These are phyloP conservation scores for Trichosporon sp. DNA, from an alignment of 1,284 basidiomycete species.

Conservation along the genomic window DNA sequence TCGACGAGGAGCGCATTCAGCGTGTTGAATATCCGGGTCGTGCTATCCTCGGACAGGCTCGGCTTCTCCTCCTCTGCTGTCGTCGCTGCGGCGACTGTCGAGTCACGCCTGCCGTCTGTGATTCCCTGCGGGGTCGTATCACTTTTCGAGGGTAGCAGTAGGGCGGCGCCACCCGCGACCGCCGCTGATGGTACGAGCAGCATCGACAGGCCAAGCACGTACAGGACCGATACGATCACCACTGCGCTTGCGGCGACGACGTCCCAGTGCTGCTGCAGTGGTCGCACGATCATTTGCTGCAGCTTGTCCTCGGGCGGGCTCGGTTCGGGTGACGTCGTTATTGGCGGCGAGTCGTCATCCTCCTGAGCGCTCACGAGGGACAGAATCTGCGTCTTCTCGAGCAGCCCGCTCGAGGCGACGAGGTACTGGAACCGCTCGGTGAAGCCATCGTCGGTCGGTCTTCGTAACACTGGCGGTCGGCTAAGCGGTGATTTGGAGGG, in stretches of 20 bases:
- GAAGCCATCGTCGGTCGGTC: constrained; percentile 21
- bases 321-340: background rate
- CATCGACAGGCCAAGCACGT: constrained; percentile 1
- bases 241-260: background rate
- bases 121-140: background rate
- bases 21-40: constrained; percentile 4
- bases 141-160: constrained; percentile 6
- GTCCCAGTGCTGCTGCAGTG: background rate
- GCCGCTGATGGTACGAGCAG: constrained; percentile 7
- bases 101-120: background rate
- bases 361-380: background rate
- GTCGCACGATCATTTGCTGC: background rate
- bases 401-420: constrained; percentile 36
- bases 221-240: background rate
- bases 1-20: constrained; percentile 20
- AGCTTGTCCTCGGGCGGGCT: too few species aligned
- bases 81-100: background rate
- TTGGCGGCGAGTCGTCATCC: background rate
- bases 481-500: background rate
- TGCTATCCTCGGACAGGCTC: background rate
- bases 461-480: background rate
- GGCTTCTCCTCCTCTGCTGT: background rate
- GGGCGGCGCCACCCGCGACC: constrained; percentile 6
- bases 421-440: constrained; percentile 42
- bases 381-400: constrained; percentile 27